Conservation (phyloP, 768 basidiomycete genomes). For the Hypsizygus marmoreus region DNA sequence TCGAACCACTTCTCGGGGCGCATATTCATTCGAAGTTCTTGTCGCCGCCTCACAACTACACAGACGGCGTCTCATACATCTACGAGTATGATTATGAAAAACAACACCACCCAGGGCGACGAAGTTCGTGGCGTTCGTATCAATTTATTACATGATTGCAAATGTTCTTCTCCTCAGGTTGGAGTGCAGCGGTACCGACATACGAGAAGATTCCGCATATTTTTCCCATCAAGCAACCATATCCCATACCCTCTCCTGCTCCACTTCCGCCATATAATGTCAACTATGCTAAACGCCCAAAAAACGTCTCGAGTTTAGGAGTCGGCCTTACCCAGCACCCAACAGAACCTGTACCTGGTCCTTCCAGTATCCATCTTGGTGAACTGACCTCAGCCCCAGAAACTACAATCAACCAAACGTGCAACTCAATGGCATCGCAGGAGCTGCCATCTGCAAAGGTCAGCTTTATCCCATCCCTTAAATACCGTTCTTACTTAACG, state of each 20-base stretch:
- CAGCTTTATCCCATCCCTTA: no score
- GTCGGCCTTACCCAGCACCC: neutral
- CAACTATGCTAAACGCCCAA: slow-evolving; percentile 20
- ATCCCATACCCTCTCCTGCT: slow-evolving; percentile 25
- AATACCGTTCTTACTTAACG: no score
- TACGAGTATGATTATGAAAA: slow-evolving; percentile 33
- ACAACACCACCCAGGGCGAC: slow-evolving; percentile 25
- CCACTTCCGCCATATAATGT: slow-evolving; percentile 17
- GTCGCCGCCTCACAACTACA: slow-evolving; percentile 2
- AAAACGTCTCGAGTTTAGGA: neutral
- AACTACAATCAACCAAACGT: no score
- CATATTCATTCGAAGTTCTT: slow-evolving; percentile 26
- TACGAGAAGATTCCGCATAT: slow-evolving; percentile 14
- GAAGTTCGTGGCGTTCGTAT: no score
- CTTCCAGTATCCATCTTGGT: neutral
- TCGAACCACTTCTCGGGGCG: slow-evolving; percentile 27
- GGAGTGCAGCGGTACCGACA: slow-evolving; percentile 15
- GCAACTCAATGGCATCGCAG: no score
- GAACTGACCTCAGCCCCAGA: neutral
- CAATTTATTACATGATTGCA: no score
- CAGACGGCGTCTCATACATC: slow-evolving; percentile 22
- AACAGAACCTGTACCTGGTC: neutral
- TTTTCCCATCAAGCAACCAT: slow-evolving; percentile 26
- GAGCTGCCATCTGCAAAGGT: no score
- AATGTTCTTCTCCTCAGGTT: slow-evolving; percentile 15